Evolutionary conservation across 164 flowering plant genomes (phyloP), one percentile per base, ranked within the genome.

Genomic region (Tetracentron sinense): DNA sequence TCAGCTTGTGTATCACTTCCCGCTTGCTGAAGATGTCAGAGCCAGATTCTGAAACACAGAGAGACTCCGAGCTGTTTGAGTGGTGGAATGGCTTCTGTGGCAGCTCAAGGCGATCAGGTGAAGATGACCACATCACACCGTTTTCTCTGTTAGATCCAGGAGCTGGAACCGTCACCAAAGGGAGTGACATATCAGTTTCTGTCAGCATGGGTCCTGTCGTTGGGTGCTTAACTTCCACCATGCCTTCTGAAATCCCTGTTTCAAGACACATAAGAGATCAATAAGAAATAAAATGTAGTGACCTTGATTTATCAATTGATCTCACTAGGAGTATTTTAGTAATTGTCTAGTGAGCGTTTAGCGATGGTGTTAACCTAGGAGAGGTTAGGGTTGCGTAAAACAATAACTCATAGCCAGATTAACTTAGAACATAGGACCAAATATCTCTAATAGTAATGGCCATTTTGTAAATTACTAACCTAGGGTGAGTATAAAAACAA

Each of bases 21-120:
- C 97, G 80, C 69, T 90, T 93, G 78, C 77, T 86, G 73, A 81
- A 93, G 54, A 89, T 81, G 59, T 90, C 97, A n/a, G 97, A 88
- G 27, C 98, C 95, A 27, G 90, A 85, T 64, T 90, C 97, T 3
- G 98, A 94, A 33, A 83, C 88, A 66, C 92, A 85, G 0, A 96
- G 96, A 16, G 98, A 90, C 29, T 83, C 95, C 0, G 93, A 94
- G 68, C 88, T 74, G 73, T 83, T 90, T 56, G 96, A 89, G 50
- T 77, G 89, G 72, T 82, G 89, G 70, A 87, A 85, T 44, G 90
- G 94, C 68, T 82, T 92, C 35, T 77, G 83, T 48, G 92, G 92
- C 52, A 80, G 76, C 70, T 93, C 96, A 12, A 87, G 90, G 46
- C 85, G 89, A 51, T 88, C 93, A 38, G 93, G 90, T 59, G 96